phyloP scores from a whole-genome alignment of 2,329 filamentous ascomycete genomes.

The Xylariaceae sp. region DNA sequence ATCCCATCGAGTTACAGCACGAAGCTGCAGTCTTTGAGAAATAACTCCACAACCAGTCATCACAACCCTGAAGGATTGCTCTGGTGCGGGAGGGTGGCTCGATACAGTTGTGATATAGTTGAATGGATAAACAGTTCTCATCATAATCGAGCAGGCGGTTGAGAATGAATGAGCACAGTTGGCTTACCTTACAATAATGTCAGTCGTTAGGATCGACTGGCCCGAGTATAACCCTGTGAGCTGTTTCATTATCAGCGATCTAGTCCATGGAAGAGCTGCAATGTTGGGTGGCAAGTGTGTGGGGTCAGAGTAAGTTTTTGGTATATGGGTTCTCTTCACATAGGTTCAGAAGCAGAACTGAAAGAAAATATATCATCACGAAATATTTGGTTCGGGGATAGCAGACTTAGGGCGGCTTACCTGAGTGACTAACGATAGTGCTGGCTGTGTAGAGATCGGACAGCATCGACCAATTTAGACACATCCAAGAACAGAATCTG shows the following conservation, averaged over 20 bases:
- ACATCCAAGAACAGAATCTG: too few species aligned
- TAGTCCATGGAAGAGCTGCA: constrained; percentile 3
- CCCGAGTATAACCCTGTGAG: too few species aligned
- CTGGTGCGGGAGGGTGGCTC: constrained; percentile 70
- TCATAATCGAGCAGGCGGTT: constrained; percentile 36
- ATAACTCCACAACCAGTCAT: constrained; percentile 76
- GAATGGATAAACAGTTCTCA: constrained; percentile 72
- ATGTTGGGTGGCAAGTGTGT: constrained; percentile 12
- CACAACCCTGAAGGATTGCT: constrained; percentile 46
- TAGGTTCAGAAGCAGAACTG: constrained; percentile 74
- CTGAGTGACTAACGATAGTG: neutral
- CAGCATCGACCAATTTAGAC: too few species aligned
- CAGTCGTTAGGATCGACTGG: too few species aligned
- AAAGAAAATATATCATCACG: constrained; percentile 61
- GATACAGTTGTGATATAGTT: constrained; percentile 60
- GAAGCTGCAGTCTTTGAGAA: constrained; percentile 29
- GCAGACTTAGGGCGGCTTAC: neutral
- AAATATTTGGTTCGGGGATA: constrained; percentile 25
- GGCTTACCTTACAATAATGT: too few species aligned
- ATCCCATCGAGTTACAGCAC: constrained; percentile 27
- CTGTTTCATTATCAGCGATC: constrained; percentile 17
- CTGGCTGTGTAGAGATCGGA: too few species aligned
- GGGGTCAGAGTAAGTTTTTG: constrained; percentile 52
- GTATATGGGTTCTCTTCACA: constrained; percentile 63
- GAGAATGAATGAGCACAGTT: constrained; percentile 1